Evolutionary conservation across 257 asterid genomes (phyloP), one percentile per base, ranked within the genome.

Genomic region (Solanum habrochaites): DNA sequence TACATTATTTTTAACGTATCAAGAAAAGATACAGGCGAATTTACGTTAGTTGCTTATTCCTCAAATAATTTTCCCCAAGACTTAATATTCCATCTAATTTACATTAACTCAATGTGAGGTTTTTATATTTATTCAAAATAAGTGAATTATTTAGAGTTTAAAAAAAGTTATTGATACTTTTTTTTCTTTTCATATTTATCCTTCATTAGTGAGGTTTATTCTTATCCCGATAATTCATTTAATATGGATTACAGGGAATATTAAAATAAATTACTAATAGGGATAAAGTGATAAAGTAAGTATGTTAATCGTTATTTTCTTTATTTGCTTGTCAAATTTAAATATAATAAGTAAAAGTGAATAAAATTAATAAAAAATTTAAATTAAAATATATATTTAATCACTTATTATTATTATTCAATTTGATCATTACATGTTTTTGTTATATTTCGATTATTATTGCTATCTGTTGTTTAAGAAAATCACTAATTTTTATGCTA

Each of bases 251-350:
- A 7, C 11, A 18, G 2, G 11, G 4, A 18, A 18, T 56, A 56
- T 10, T 56, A 0, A 60, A 23, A 62, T 10, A 14, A 23, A 62
- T 62, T 23, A 49, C 60, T 49, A 10, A 23, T 10, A 62, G 31
- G 15, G 13, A 11, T 4, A 62, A 0, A 10, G 27, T 62, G 7
- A 3, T 62, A 62, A 62, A n/a, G n/a, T n/a, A 62, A 10, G n/a
- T 3, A n/a, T 10, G 7, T 11, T 1, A 4, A n/a, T 9, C 1
- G 1, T 10, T 62, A 1, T 23, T 8, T 62, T 62, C 1, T 10
- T 23, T 4, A 62, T 62, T 10, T 6, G 2, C 11, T 6, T 23
- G 16, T 0, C 29, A 23, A 62, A 62, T 62, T 0, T 2, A n/a
- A 62, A n/a, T 23, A 1, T 62, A 7, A 10, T 11, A 23, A 62